These are phyloP conservation scores for Tausonia pullulans DNA, from an alignment of 1,284 basidiomycete genomes.

Conservation along the genomic window DNA sequence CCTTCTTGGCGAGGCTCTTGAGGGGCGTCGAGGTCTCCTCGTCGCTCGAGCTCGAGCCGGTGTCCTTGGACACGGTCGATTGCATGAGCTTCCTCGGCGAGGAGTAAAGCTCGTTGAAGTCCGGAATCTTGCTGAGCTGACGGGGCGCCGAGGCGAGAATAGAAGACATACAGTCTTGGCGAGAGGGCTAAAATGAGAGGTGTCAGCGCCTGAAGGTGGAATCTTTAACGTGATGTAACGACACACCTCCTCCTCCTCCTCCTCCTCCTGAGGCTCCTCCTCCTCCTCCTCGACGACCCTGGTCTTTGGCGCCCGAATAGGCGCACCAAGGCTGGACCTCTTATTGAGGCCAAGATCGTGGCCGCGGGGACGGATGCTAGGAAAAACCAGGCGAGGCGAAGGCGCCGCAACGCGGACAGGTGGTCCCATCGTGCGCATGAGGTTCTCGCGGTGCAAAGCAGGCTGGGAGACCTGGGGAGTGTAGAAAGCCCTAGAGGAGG, in stretches of 20 bases:
- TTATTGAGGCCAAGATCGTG: too few relatives aligned
- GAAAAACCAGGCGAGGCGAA: too few relatives aligned
- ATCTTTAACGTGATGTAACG: background rate
- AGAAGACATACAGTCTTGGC: background rate
- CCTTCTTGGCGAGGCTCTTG: constrained; percentile 10
- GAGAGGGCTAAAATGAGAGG: background rate
- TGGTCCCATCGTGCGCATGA: constrained; percentile 3
- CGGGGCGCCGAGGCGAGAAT: constrained; percentile 12
- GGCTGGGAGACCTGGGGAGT: background rate
- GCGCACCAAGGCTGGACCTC: constrained; percentile 7
- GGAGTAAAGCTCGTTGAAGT: constrained; percentile 8
- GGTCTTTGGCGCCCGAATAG: constrained; percentile 2
- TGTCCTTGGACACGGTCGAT: background rate
- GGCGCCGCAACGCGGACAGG: background rate
- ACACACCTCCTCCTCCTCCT: constrained; percentile 18
- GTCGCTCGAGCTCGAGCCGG: background rate
- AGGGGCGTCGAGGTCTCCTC: constrained; percentile 7
- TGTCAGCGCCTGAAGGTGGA: background rate
- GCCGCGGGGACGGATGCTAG: too few relatives aligned
- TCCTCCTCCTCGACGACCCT: constrained; percentile 18
- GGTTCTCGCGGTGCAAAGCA: background rate
- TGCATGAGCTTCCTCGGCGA: constrained; percentile 7
- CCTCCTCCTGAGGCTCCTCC: constrained; percentile 20
- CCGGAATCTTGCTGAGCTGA: constrained; percentile 5
- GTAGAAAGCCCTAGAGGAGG: background rate